Evolutionary conservation across 1,139 yeast genomes (phyloP).

Genomic region (Scheffersomyces segobiensis): DNA sequence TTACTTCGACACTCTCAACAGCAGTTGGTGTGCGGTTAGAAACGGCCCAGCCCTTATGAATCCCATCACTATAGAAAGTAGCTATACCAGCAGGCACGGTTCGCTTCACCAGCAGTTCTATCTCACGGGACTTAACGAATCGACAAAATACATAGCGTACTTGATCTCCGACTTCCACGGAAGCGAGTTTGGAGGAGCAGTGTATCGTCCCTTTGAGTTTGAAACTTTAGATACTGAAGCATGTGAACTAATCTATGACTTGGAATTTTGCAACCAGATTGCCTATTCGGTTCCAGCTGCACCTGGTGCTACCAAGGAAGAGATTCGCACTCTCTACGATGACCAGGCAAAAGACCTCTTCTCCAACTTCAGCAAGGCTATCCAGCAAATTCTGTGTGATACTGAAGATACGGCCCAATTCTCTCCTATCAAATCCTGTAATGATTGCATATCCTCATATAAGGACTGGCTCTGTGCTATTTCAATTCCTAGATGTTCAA

Average conservation of each 20-base stretch:
- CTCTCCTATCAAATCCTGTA: constrained; percentile 74
- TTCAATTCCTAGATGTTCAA: constrained; percentile 82
- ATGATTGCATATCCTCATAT: constrained; percentile 70
- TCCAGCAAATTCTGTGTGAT: constrained; percentile 79
- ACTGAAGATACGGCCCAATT: constrained; percentile 66
- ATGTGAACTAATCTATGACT: constrained; percentile 72
- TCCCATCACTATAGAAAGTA: constrained; percentile 26
- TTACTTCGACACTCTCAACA: constrained; percentile 44
- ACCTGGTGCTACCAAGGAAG: constrained; percentile 18
- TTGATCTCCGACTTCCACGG: constrained; percentile 54
- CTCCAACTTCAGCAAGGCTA: constrained; percentile 68
- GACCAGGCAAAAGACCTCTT: constrained; percentile 55
- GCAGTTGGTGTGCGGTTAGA: constrained; percentile 75
- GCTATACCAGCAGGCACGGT: constrained; percentile 51
- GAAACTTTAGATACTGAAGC: constrained; percentile 56
- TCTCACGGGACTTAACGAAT: constrained; percentile 58
- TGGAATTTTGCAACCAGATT: constrained; percentile 76
- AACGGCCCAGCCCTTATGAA: constrained; percentile 42
- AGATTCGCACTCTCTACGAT: constrained; percentile 55
- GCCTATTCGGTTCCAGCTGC: constrained; percentile 87
- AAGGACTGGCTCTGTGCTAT: constrained; percentile 90
- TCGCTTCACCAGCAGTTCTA: constrained; percentile 60
- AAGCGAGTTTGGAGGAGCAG: constrained; percentile 59
- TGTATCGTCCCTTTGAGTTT: constrained; percentile 61
- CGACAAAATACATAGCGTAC: constrained; percentile 67